Base-by-base conservation (phyloP, 371 early-diverging fungal genomes). In the Blakeslea trispora region DNA sequence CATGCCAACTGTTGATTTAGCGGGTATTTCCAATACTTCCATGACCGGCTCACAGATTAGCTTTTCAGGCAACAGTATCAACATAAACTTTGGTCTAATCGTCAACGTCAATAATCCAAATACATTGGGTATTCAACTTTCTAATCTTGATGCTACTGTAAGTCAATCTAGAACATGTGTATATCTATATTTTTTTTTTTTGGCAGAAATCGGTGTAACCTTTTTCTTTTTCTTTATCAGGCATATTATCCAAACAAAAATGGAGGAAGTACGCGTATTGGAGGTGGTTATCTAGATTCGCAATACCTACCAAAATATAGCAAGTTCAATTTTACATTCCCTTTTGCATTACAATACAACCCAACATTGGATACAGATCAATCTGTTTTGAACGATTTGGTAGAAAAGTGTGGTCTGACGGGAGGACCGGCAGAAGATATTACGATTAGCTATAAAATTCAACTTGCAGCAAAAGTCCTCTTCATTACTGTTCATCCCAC, bases 291-390 rank as follows among this genome's bases (percentile, higher is more conserved):
- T 11, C 22, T 82, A 31, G 66, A 53, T 42, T 39, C 70, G 3
- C 76, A 76, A 35, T 50, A 52, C 6, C 69, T 82, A 39, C 77
- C 81, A 1, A 57, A 45, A 5, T 52, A 81, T 13, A 66, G 72
- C 11, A 64, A 69, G 23, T 63, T 54, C 48, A 71, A 68, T 44
- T 74, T 84, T 50, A 66, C 66, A 0, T 82, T 77, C 55, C 81
- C 82, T 13, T 78, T 84, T 46, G 17, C 61, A 0, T 74, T 82
- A 39, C 37, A 60, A 35, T 84, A 84, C 37, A 55, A 71, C 18
- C 66, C 80, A 0, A 40, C 53, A 3, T 39, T 61, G 0, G 68
- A 79, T 24, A 28, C 41, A 3, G 73, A 77, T 45, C 63, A 69
- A 39, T 65, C 72, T 8, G 74, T 83, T 18, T 35, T 84, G 32